Percentiles rank a stretch among this genome's conserved stretches.
phyloP scores from a whole-genome alignment of 129 eudicot species.

The Solidago caesia region DNA sequence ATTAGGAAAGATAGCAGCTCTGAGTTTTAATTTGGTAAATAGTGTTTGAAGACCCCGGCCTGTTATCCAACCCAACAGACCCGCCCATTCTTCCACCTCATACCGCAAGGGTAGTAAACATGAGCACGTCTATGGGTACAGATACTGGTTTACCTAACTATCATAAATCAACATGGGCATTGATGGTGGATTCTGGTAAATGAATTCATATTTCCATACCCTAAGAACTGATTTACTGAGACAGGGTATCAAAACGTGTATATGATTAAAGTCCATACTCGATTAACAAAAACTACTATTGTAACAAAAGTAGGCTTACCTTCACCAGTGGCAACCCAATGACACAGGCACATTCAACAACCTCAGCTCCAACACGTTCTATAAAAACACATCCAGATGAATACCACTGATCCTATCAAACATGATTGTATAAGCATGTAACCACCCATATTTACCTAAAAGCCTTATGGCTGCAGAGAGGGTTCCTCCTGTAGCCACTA shows the following conservation, averaged over 20 bases:
- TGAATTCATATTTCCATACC: not conserved
- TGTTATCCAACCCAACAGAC: not conserved
- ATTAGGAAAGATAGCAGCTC: constrained; percentile 1
- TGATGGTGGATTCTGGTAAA: not conserved
- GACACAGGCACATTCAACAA: constrained; percentile 19
- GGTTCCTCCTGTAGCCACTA: constrained; percentile 97
- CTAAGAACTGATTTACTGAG: no score
- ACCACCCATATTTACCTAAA: constrained; percentile 51
- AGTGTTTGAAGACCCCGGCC: no score
- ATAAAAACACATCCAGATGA: constrained; percentile 7
- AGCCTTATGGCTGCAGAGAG: constrained; percentile 87
- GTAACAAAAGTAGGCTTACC: constrained; percentile 30
- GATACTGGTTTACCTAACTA: no score
- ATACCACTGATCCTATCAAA: not conserved
- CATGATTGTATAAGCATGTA: not conserved
- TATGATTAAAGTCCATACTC: no score
- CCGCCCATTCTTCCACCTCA: no score
- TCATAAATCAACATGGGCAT: not conserved
- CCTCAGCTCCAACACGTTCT: constrained; percentile 28
- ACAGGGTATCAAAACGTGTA: no score
- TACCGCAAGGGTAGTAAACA: not conserved
- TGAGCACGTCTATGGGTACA: no score
- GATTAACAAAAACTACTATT: no score
- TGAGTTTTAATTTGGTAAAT: not conserved
- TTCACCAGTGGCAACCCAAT: constrained; percentile 64